Percentiles rank a stretch among this genome's conserved stretches.
Evolutionary conservation across 2,329 filamentous ascomycete genomes (phyloP).

Genomic region (Epichloe elymi): DNA sequence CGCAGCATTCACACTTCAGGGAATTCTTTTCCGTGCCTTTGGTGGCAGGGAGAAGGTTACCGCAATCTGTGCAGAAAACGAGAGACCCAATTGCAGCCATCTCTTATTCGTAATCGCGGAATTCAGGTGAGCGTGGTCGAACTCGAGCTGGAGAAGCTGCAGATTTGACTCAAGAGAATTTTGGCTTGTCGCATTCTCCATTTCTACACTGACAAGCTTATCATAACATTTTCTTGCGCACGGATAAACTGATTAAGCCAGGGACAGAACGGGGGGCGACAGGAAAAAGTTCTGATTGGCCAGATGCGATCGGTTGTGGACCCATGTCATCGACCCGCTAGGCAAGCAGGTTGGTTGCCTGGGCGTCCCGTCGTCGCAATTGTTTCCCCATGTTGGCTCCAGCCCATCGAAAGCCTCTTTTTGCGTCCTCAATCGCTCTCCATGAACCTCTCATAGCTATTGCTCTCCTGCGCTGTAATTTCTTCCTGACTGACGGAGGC

Average conservation of each 20-base stretch:
- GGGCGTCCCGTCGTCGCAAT: background rate
- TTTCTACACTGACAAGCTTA: background rate
- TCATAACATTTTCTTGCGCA: background rate
- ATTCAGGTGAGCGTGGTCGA: background rate
- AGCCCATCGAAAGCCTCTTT: background rate
- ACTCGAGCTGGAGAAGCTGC: background rate
- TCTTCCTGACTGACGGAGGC: background rate
- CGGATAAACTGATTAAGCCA: constrained; percentile 20
- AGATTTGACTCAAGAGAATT: background rate
- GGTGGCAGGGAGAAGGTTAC: constrained; percentile 73
- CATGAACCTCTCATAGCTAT: background rate
- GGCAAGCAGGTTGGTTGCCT: background rate
- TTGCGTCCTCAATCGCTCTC: background rate
- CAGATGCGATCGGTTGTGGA: background rate
- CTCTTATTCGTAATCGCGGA: constrained; percentile 3
- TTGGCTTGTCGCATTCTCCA: background rate
- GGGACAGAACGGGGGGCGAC: constrained; percentile 8
- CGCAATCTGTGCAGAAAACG: constrained; percentile 86
- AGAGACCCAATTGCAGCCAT: constrained; percentile 89
- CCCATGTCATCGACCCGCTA: background rate
- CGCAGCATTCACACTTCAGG: constrained; percentile 75
- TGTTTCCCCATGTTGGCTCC: background rate
- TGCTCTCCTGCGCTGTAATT: background rate
- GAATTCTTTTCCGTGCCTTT: constrained; percentile 64
- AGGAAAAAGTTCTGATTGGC: constrained; percentile 13